Base-by-base conservation (phyloP, 2,329 filamentous ascomycete genomes). In the Dryadomyces quercus-mongolicae region DNA sequence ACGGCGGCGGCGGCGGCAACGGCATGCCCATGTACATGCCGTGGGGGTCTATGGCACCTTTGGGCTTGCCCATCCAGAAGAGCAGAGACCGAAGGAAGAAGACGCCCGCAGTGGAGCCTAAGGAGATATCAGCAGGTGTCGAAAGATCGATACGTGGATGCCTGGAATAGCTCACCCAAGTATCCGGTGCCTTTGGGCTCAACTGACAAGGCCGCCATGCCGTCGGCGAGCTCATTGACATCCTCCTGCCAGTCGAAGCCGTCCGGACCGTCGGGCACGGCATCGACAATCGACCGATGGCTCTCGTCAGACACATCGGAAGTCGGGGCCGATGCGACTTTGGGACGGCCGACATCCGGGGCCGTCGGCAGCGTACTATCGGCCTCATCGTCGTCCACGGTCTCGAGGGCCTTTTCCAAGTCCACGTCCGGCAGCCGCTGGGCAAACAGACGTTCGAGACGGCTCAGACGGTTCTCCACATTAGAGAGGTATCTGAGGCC, bases 211-310 rank as follows among this genome's bases (percentile, higher is more conserved):
- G 53, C 53, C 1, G 53, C 53, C 53, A 54, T 54, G 12, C 53
- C 53, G n/a, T 54, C 53, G 53, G 53, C 53, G 1, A 54, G 53
- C 43, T 48, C 53, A 21, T 43, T 54, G 42, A 44, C 48, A 15
- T 54, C 53, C n/a, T 54, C 53, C 21, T 54, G 53, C 53, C 53
- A 54, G 49, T 54, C 53, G 18, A 51, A 54, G 5, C 53, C 53
- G 43, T 54, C 53, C 1, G 49, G 49, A 1, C 53, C 53, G 10
- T 54, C 53, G 2, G 53, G 53, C 1, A 54, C 53, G 2, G 53
- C 53, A 12, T 54, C 53, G 1, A 20, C 34, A 16, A 54, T 54
- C 1, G 53, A 21, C 16, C 48, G 43, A 12, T 49, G 3, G 34
- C 16, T 42, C 3, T 48, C 53, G 5, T 50, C 38, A 15, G 6